Evolutionary conservation across 2,329 filamentous ascomycete genomes (phyloP), one percentile per base, ranked within the genome.

Genomic region (Cytospora mali): DNA sequence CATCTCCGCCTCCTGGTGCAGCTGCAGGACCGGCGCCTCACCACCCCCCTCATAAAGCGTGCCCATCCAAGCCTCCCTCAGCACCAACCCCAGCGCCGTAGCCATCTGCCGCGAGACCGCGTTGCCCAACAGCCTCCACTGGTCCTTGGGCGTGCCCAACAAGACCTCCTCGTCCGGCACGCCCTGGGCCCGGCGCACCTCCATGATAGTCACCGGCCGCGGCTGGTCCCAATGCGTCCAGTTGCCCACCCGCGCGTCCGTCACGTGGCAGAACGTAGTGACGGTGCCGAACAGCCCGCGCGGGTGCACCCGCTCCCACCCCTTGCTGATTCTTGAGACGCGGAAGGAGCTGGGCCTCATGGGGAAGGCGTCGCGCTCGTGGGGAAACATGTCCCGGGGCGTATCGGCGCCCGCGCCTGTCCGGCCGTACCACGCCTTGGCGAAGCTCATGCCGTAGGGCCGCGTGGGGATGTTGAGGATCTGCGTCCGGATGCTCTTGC

Each of bases 101-200:
- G 90, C 84, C 1, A 91, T 83, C 27, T 85, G 83, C 10, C 90
- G 78, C 3, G 90, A 85, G 0, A 96, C 91, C 29, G 88, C 91
- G 72, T 96, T 96, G 0, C 92, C 92, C 0, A 93, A 79, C 23
- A 91, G 84, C 60, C 81, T 83, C 76, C 84, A 87, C 70, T 91
- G 88, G 1, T 86, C 76, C 0, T 42, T 11, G 0, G 81, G 72
- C 0, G 59, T 69, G 0, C 91, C 91, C 1, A 93, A 73, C 0
- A 96, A 72, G 0, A 93, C 81, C 62, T 94, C 91, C 6, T 86
- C 67, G 61, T 94, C 89, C 0, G 80, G 85, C 48, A 90, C 86
- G 0, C 89, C 88, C 71, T 95, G 91, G 0, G 87, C 88, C 1
- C 89, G 78, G 1, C 88, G 76, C 0, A 81, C 84, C 72, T 95